phyloP scores from a whole-genome alignment of 116 monocot species.

The Iris pallida region DNA sequence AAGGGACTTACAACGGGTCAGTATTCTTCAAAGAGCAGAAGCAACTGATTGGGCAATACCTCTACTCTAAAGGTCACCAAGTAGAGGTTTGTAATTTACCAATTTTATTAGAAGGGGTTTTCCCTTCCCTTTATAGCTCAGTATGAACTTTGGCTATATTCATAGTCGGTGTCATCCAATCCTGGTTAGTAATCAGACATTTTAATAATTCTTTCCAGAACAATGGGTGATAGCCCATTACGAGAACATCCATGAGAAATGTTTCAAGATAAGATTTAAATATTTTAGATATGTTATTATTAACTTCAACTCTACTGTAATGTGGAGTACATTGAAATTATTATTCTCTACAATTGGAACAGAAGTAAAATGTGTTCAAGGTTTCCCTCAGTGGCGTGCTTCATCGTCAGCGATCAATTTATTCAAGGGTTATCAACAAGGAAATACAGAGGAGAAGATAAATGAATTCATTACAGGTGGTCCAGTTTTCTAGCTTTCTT shows the following conservation, averaged over 20 bases:
- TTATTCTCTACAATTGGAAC: slow-evolving; percentile 5
- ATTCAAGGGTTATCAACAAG: slow-evolving; percentile 42
- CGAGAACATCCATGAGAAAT: too few relatives aligned
- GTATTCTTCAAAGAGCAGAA: background rate
- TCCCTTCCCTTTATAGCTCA: too few relatives aligned
- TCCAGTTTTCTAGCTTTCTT: background rate
- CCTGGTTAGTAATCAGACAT: too few relatives aligned
- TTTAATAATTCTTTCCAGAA: too few relatives aligned
- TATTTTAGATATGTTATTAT: too few relatives aligned
- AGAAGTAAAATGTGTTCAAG: slow-evolving; percentile 51
- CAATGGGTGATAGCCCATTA: too few relatives aligned
- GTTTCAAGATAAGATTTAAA: too few relatives aligned
- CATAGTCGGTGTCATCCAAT: too few relatives aligned
- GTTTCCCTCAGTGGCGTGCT: slow-evolving; percentile 45
- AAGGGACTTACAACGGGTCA: background rate
- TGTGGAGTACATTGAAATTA: too few relatives aligned
- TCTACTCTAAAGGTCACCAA: background rate
- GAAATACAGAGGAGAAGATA: slow-evolving; percentile 26
- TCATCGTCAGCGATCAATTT: slow-evolving; percentile 37
- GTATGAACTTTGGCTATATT: too few relatives aligned
- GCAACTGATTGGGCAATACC: background rate
- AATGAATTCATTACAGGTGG: slow-evolving; percentile 58
- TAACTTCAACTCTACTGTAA: too few relatives aligned
- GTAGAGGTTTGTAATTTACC: background rate
- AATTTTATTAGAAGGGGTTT: too few relatives aligned